Conservation (phyloP, 768 basidiomycete genomes). For the Boletus barrowsii region DNA sequence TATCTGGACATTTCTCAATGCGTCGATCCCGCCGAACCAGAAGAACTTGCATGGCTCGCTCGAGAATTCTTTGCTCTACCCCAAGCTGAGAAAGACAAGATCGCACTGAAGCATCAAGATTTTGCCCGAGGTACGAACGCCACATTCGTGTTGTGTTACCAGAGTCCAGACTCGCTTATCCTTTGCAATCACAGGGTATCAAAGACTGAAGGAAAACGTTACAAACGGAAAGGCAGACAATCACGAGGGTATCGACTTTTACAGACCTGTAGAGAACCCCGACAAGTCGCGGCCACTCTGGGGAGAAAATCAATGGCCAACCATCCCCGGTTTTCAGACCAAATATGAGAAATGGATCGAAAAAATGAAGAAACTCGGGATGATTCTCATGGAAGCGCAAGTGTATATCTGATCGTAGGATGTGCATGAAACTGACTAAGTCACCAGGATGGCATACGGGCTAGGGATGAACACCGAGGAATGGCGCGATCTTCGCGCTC, state of each 20-base stretch:
- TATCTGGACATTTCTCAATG: slow-evolving; percentile 72
- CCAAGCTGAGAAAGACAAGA: slow-evolving; percentile 73
- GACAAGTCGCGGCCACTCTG: slow-evolving; percentile 70
- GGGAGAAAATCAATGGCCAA: slow-evolving; percentile 89
- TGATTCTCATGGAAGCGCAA: slow-evolving; percentile 84
- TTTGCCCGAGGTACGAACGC: slow-evolving; percentile 62
- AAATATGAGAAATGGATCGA: slow-evolving; percentile 74
- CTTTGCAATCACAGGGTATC: slow-evolving; percentile 57
- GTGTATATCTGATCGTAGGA: slow-evolving; percentile 24
- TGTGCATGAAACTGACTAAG: background rate
- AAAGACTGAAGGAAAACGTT: slow-evolving; percentile 76
- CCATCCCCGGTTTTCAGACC: slow-evolving; percentile 50
- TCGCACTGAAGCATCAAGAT: slow-evolving; percentile 69
- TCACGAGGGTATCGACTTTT: slow-evolving; percentile 84
- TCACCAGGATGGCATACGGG: slow-evolving; percentile 72
- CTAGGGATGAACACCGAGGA: slow-evolving; percentile 70
- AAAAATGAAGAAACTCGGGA: slow-evolving; percentile 82
- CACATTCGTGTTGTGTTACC: background rate
- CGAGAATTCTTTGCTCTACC: slow-evolving; percentile 71
- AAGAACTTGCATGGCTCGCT: slow-evolving; percentile 62
- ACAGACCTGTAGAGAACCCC: slow-evolving; percentile 65
- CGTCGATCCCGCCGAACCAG: slow-evolving; percentile 54
- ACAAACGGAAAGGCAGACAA: slow-evolving; percentile 83
- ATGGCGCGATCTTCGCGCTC: slow-evolving; percentile 60
- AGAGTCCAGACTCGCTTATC: background rate